Evolutionary conservation across 257 asterid genomes (phyloP).

Genomic region (Echites panduratus): DNA sequence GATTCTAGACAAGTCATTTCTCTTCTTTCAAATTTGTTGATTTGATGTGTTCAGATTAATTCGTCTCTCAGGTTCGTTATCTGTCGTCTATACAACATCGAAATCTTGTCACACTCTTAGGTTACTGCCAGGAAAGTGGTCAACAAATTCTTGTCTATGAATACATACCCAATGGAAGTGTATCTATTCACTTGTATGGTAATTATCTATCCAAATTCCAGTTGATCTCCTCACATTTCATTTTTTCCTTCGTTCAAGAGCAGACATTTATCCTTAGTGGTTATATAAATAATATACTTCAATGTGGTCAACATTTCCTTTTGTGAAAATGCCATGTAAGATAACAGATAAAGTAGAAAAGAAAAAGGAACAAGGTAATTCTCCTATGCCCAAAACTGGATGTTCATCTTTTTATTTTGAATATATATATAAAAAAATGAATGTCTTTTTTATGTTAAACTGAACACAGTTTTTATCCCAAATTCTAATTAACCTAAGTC

Average conservation of each 20-base stretch:
- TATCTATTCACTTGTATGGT: constrained; percentile 86
- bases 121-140: constrained; percentile 87
- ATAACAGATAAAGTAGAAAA: neutral
- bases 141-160: constrained; percentile 86
- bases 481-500: neutral
- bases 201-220: constrained; percentile 25
- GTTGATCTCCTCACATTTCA: constrained; percentile 2
- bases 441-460: neutral
- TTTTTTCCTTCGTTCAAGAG: constrained; percentile 5
- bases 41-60: constrained; percentile 21
- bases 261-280: neutral
- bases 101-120: constrained; percentile 75
- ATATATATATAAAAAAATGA: neutral
- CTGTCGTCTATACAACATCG: constrained; percentile 83
- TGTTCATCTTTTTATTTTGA: too few relatives aligned
- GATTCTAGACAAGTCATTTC: neutral
- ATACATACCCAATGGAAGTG: constrained; percentile 91
- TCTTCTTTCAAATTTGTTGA: constrained; percentile 14
- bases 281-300: neutral
- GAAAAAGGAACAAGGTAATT: neutral
- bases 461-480: neutral
- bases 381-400: too few relatives aligned
- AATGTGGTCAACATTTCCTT: neutral
- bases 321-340: neutral
- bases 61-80: constrained; percentile 67